A percentile compares a stretch with the other conserved stretches of the same genome.
Evolutionary conservation across 257 asterid genomes (phyloP).

Genomic region (Ballota nigra): DNA sequence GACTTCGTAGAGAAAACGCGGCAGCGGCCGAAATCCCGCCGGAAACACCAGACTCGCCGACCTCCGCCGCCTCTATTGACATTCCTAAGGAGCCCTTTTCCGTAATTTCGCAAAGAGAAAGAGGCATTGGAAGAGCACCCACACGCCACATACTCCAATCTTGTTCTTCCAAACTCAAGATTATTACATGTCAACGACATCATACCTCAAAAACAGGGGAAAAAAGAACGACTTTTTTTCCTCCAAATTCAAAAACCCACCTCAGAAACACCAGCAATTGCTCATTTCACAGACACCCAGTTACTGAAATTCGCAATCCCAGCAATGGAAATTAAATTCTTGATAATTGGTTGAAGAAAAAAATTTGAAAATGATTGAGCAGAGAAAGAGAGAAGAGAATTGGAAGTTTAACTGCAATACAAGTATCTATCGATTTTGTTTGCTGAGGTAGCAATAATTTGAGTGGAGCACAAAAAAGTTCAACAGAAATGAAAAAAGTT

Average conservation of each 20-base stretch:
- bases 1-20: constrained; percentile 65
- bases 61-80: constrained; percentile 44
- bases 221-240: constrained; percentile 11
- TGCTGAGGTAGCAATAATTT: constrained; percentile 21
- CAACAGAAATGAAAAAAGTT: constrained; percentile 19
- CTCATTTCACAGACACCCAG: constrained; percentile 24
- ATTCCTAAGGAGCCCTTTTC: constrained; percentile 45
- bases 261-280: constrained; percentile 35
- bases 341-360: neutral
- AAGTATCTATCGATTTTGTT: constrained; percentile 15
- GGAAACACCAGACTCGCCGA: constrained; percentile 42
- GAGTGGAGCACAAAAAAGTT: constrained; percentile 39
- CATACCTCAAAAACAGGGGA: constrained; percentile 36
- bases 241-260: constrained; percentile 40
- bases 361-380: constrained; percentile 8
- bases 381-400: constrained; percentile 13
- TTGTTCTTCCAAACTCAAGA: constrained; percentile 62
- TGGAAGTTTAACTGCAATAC: constrained; percentile 16
- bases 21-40: constrained; percentile 51
- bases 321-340: constrained; percentile 16
- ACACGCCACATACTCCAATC: constrained; percentile 58
- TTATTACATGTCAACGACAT: constrained; percentile 68
- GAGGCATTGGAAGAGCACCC: constrained; percentile 74
- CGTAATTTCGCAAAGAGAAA: constrained; percentile 30
- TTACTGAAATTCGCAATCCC: neutral